These are phyloP conservation scores for Oehlia diaphana DNA, from an alignment of 192 early-diverging fungal species.

Conservation along the genomic window DNA sequence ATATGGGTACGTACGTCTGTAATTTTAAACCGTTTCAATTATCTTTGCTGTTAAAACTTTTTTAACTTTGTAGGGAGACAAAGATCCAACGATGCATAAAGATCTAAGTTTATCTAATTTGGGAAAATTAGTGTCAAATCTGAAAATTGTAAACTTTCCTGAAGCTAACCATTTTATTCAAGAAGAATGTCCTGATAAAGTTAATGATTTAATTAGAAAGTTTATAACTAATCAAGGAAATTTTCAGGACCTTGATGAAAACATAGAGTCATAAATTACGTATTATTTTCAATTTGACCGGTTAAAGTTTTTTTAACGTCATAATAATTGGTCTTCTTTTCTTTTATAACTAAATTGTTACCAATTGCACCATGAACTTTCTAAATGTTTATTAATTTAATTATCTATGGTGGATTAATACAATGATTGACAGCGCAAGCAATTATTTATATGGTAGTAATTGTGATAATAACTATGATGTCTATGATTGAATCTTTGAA, in stretches of 20 bases:
- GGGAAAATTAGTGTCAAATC: background rate
- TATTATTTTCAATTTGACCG: no score
- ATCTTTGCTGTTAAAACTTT: background rate
- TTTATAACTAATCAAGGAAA: conserved; percentile 17
- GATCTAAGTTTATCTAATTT: conserved; percentile 4
- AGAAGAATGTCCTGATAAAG: conserved; percentile 27
- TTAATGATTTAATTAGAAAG: conserved; percentile 14
- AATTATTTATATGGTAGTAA: no score
- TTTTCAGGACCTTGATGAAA: conserved; percentile 1
- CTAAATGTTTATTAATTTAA: no score
- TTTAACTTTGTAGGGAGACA: conserved; percentile 27
- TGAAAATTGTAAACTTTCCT: conserved; percentile 14
- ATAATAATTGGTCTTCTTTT: no score
- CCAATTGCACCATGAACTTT: no score
- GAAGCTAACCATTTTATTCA: conserved; percentile 26
- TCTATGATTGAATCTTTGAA: no score
- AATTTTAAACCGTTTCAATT: background rate
- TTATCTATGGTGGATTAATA: no score
- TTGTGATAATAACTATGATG: no score
- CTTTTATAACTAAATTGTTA: no score
- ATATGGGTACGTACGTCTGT: conserved; percentile 29
- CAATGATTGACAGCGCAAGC: no score
- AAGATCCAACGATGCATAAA: conserved; percentile 21
- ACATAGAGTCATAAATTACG: background rate
- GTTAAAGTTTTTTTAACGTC: no score